Evolutionary conservation across 495 filamentous ascomycete species (phyloP).

Genomic region (Jackrogersella multiformis): DNA sequence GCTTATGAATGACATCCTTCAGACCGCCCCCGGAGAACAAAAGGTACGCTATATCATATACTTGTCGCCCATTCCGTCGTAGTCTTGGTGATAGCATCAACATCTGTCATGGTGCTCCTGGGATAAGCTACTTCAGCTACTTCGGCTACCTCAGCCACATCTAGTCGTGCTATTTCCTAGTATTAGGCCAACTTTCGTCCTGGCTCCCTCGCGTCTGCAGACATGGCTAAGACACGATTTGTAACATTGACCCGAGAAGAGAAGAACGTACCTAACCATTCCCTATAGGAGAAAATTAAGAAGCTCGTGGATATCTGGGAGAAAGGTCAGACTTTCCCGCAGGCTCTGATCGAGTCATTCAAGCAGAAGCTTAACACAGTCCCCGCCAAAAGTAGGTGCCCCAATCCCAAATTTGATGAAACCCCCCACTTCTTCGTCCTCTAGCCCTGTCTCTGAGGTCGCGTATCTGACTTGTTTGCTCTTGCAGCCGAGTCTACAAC

Average conservation of each 20-base stretch:
- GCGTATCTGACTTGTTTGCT: conserved; percentile 49
- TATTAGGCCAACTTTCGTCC: conserved; percentile 12
- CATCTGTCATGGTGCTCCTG: conserved; percentile 40
- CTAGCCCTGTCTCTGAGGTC: conserved; percentile 26
- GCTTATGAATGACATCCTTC: conserved; percentile 95
- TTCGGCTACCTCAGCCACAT: too few species aligned
- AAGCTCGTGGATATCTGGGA: conserved; percentile 99
- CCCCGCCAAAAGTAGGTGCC: conserved; percentile 69
- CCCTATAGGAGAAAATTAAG: conserved; percentile 89
- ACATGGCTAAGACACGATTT: conserved; percentile 21
- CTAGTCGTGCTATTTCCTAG: conserved; percentile 40
- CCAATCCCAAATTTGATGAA: conserved; percentile 29
- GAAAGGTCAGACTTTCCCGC: conserved; percentile 89
- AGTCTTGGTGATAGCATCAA: conserved; percentile 46
- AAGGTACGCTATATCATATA: conserved; percentile 81
- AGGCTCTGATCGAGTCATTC: conserved; percentile 81
- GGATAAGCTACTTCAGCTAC: conserved; percentile 46
- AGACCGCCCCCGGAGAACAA: conserved; percentile 90
- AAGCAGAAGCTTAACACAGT: conserved; percentile 80
- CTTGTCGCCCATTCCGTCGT: conserved; percentile 45
- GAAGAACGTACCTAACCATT: conserved; percentile 53
- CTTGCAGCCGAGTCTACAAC: conserved; percentile 77
- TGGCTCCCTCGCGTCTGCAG: conserved; percentile 8
- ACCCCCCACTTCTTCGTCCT: conserved; percentile 13
- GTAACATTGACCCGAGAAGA: conserved; percentile 36